Conservation (phyloP, 352 stramenopile species). For the Globisporangium viniferum region DNA sequence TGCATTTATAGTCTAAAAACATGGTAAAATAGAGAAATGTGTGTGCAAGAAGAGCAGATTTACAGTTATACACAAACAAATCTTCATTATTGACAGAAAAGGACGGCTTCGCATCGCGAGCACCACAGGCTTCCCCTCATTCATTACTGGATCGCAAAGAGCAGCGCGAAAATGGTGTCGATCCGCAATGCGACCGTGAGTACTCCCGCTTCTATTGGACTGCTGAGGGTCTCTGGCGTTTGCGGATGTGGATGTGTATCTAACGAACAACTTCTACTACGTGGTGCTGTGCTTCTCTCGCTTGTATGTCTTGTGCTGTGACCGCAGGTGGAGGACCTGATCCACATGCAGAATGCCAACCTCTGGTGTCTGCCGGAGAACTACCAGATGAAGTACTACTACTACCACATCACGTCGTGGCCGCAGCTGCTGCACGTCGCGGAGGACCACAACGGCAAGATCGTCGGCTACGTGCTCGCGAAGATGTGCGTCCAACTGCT, state of each 20-base stretch:
- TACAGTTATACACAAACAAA: background rate
- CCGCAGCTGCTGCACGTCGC: constrained; percentile 98
- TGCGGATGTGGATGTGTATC: background rate
- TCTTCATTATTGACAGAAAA: background rate
- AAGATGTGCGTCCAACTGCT: constrained; percentile 92
- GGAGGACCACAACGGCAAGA: constrained; percentile 96
- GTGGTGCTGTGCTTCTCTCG: background rate
- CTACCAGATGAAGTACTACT: constrained; percentile 99
- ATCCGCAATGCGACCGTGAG: constrained; percentile 93
- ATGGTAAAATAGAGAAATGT: background rate
- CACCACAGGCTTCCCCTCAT: constrained; percentile 4
- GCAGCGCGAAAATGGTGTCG: constrained; percentile 83
- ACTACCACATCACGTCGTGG: constrained; percentile 99
- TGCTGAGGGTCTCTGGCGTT: background rate
- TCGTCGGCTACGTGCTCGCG: constrained; percentile 99
- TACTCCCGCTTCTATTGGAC: background rate
- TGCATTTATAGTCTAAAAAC: background rate
- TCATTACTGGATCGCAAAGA: constrained; percentile 15
- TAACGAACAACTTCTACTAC: background rate
- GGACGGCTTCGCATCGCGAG: background rate
- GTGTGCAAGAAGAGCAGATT: background rate
- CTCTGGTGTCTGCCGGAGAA: constrained; percentile 99
- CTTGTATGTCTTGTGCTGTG: background rate
- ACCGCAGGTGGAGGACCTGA: constrained; percentile 89
- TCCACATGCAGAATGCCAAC: constrained; percentile 99